Base-by-base conservation (phyloP, 1,284 basidiomycete species). In the Moniliella sp. region DNA sequence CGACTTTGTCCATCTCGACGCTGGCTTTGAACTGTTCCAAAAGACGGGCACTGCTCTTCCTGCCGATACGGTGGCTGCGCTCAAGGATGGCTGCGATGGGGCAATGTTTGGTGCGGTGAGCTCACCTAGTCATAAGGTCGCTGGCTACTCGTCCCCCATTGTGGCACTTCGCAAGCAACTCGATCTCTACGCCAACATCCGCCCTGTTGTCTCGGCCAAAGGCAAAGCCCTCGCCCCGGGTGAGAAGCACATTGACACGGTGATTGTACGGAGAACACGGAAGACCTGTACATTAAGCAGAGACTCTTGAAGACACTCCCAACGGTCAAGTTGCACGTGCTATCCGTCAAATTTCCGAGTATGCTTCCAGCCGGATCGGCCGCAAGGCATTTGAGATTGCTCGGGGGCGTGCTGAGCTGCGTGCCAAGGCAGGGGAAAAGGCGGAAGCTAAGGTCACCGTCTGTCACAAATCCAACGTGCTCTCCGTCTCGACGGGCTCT, bases 231-330 rank as follows among this genome's bases (percentile, higher is more conserved):
- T 47, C 31, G 50, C 46, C n/a, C n/a, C n/a, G n/a, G n/a, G n/a
- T n/a, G 42, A 51, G 3, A 49, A 50, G 32, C 44, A 65, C 11
- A 72, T 91, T 9, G 83, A 97, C 65, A 71, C 93, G 51, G 75
- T 94, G 30, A 88, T 97, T 33, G 83, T 97, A 18, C 74, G 91
- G 88, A 97, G 65, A 97, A 99, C 64, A 97, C 91, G 3, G 91
- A 99, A 64, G 97, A 91, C 61, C 67, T 97, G 78, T 97, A 97
- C 62, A 74, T 97, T 63, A 97, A 97, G 64, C 75, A 86, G 59
- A 97, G 62, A 69, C 50, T n/a, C 39, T 39, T 33, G 50, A 55
- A 28, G 32, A 42, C 14, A 42, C 42, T 11, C 40, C 45, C 11
- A 67, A 73, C 27, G 80, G 82, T 25, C 75, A 72, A 48, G 81